These are phyloP conservation scores for Acanthamoeba culbertsoni DNA, from an alignment of 208 protist species.

Conservation along the genomic window DNA sequence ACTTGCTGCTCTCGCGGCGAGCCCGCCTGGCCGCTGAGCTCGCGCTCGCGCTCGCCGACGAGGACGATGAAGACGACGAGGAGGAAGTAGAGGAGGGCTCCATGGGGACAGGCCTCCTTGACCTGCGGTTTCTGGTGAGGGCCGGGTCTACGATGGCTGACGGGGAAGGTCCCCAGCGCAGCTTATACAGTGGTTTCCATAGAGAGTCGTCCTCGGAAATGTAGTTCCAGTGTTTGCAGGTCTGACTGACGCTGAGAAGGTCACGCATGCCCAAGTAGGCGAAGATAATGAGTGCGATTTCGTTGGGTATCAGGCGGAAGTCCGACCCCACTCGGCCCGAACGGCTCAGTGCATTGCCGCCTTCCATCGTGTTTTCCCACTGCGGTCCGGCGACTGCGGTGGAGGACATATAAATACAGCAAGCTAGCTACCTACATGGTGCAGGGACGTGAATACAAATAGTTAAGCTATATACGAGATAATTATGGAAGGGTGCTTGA, in stretches of 20 bases:
- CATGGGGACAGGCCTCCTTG: too few relatives aligned
- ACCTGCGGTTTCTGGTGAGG: neutral
- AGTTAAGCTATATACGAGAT: too few relatives aligned
- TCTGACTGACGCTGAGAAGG: neutral
- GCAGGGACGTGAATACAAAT: too few relatives aligned
- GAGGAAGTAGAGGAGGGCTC: neutral
- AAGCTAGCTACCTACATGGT: too few relatives aligned
- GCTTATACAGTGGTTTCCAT: conserved; percentile 17
- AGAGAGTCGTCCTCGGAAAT: conserved; percentile 36
- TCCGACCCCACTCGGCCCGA: neutral
- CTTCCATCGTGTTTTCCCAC: neutral
- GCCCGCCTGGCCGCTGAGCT: neutral
- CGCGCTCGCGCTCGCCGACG: neutral
- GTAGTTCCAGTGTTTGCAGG: conserved; percentile 34
- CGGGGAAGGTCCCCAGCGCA: neutral
- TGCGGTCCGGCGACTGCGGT: neutral
- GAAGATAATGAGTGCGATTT: neutral
- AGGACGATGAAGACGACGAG: neutral
- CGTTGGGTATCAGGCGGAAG: conserved; percentile 14
- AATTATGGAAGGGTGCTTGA: too few relatives aligned
- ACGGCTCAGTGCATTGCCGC: neutral
- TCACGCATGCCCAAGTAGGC: neutral
- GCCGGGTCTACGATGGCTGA: neutral
- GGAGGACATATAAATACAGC: too few relatives aligned
- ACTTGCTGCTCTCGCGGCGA: too few relatives aligned